A percentile compares a stretch with the other conserved stretches of the same genome.
Evolutionary conservation across 805 yeast genomes (phyloP).

Genomic region (Candida insectalens): DNA sequence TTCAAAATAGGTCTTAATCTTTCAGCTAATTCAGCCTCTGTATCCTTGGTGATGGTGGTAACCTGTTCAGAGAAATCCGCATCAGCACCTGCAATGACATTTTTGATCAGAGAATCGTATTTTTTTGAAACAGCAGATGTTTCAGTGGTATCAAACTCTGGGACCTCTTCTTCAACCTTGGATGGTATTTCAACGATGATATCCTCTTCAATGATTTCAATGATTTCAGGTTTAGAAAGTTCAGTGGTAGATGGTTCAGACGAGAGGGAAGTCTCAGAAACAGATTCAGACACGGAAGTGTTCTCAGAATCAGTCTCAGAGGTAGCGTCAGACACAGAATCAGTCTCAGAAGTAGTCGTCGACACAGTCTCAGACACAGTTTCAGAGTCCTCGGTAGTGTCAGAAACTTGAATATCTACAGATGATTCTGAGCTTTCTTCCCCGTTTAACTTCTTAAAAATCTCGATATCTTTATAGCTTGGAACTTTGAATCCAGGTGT

Average conservation of each 20-base stretch:
- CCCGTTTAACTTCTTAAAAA: conserved; percentile 11
- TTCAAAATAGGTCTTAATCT: conserved; percentile 26
- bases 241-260: not conserved
- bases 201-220: not conserved
- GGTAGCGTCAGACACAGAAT: conserved; percentile 4
- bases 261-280: no score
- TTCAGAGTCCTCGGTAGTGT: conserved; percentile 4
- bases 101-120: conserved; percentile 23
- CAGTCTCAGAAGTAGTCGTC: conserved; percentile 1
- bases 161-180: not conserved
- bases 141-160: not conserved
- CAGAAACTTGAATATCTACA: not conserved
- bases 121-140: conserved; percentile 16
- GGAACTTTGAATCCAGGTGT: conserved; percentile 21
- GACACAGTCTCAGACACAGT: not conserved
- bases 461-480: conserved; percentile 15
- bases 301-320: conserved; percentile 1
- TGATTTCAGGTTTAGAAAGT: not conserved
- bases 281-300: conserved; percentile 10
- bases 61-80: conserved; percentile 30
- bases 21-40: conserved; percentile 20
- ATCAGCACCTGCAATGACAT: conserved; percentile 29
- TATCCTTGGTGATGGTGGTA: conserved; percentile 17
- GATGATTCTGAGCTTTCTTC: conserved; percentile 1
- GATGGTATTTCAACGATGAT: not conserved